Base-by-base conservation (phyloP, 139 green algal species). In the Desmodesmus armatus region DNA sequence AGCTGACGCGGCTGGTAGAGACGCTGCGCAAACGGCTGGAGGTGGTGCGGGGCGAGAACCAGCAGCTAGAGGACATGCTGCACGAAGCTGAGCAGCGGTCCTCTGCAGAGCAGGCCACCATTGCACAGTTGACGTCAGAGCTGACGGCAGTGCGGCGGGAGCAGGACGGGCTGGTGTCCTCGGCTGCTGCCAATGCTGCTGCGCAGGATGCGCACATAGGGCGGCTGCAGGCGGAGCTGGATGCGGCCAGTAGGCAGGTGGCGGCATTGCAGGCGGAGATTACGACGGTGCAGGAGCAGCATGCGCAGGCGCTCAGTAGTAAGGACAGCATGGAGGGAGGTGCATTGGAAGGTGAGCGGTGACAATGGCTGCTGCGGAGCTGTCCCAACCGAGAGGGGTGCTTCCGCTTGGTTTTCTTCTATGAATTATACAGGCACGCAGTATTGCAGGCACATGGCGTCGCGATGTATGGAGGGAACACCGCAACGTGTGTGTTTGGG, bases 1-100 rank as follows among this genome's bases (percentile, higher is more conserved):
- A 85, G 33, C 66, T 85, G 5, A 70, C 40, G 17, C 27, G 40
- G 72, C 65, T 94, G 63, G 86, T 93, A 13, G 91, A 96, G 19
- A 86, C 89, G 82, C 89, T 97, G 43, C 87, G 89, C n/a, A 85
- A 89, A 51, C 88, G 93, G 3, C 83, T 96, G 65, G 91, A 95
- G 41, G 74, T 82, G 23, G 69, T 86, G 31, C 85, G 83, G 37
- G 90, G 75, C 33, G 92, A 97, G 87, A 96, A 95, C 65, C 60
- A 89, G 87, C 92, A 96, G 85, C 87, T 97, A 23, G 94, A 97
- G 84, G 93, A 96, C 31, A 84, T 96, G 86, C 86, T 97, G 75
- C 75, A 82, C 3, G 39, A 79, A 0, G 90, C 93, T 29, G 94
- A 96, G 49, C 80, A 84, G 58, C 41, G 71, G 19, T 63, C 49